phyloP scores from a whole-genome alignment of 805 yeast genomes.

The Saccharomyces eubayanus region DNA sequence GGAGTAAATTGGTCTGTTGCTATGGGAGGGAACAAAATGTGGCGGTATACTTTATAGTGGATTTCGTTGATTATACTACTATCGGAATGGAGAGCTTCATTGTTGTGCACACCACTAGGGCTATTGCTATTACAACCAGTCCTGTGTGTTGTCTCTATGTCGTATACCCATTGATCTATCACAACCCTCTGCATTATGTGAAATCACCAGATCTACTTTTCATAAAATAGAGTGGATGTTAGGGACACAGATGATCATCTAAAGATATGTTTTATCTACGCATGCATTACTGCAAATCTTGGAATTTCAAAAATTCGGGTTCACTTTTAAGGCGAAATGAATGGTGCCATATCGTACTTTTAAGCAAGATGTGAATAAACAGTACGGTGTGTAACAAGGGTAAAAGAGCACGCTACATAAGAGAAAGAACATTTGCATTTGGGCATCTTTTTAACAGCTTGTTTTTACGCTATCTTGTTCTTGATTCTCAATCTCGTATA shows the following conservation, averaged over 20 bases:
- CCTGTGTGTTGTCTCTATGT: neutral
- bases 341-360: neutral
- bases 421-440: neutral
- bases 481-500: neutral
- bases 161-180: neutral
- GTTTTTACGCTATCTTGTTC: neutral
- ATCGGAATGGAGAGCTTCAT: neutral
- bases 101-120: neutral
- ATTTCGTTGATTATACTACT: neutral
- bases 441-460: neutral
- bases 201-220: neutral
- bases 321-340: neutral
- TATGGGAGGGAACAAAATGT: slow-evolving; percentile 21
- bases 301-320: neutral
- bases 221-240: neutral
- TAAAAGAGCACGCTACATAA: neutral
- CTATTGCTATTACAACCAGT: neutral
- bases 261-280: neutral
- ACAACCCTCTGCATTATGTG: neutral
- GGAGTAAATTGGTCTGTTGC: slow-evolving; percentile 18
- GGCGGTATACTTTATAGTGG: neutral
- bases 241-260: neutral
- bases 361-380: neutral
- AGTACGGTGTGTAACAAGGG: neutral
- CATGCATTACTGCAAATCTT: neutral